These are phyloP conservation scores for Odontarrhena argentea DNA, from an alignment of 345 rosid genomes.

Conservation along the genomic window DNA sequence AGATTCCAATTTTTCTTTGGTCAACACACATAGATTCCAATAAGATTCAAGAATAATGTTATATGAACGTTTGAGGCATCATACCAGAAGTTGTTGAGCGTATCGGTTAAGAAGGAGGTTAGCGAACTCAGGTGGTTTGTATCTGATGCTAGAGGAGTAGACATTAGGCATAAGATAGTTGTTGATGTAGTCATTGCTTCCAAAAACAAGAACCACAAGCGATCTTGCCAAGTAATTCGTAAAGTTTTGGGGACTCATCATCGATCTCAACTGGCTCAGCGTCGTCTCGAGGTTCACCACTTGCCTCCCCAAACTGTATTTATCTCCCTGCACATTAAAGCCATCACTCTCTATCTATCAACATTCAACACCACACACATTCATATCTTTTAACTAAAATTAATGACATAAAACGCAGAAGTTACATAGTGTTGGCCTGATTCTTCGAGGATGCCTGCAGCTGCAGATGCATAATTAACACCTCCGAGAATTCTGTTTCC, in stretches of 20 bases:
- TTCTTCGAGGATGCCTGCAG: constrained; percentile 86
- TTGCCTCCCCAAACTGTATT: constrained; percentile 67
- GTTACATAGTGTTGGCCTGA: constrained; percentile 74
- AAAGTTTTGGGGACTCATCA: constrained; percentile 52
- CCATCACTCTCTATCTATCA: constrained; percentile 1
- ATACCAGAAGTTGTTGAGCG: constrained; percentile 63
- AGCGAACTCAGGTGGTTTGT: constrained; percentile 59
- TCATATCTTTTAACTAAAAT: not conserved
- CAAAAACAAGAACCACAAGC: constrained; percentile 61
- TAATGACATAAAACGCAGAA: constrained; percentile 13
- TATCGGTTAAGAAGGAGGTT: constrained; percentile 68
- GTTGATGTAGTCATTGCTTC: constrained; percentile 95
- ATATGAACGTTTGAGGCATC: constrained; percentile 3
- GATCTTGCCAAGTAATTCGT: constrained; percentile 54
- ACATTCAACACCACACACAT: constrained; percentile 1
- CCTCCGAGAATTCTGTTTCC: constrained; percentile 67
- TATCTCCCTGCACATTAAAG: constrained; percentile 51
- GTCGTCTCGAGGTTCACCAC: constrained; percentile 66
- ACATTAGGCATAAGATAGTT: constrained; percentile 78
- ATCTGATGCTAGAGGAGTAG: constrained; percentile 59
- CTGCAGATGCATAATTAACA: constrained; percentile 86
- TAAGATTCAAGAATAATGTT: not conserved
- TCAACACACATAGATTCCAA: constrained; percentile 9
- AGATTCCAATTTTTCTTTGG: not conserved
- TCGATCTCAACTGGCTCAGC: constrained; percentile 56